A percentile compares a stretch with the other conserved stretches of the same genome.
phyloP scores from a whole-genome alignment of 176 grass and related monocot species.

The Otatea glauca region DNA sequence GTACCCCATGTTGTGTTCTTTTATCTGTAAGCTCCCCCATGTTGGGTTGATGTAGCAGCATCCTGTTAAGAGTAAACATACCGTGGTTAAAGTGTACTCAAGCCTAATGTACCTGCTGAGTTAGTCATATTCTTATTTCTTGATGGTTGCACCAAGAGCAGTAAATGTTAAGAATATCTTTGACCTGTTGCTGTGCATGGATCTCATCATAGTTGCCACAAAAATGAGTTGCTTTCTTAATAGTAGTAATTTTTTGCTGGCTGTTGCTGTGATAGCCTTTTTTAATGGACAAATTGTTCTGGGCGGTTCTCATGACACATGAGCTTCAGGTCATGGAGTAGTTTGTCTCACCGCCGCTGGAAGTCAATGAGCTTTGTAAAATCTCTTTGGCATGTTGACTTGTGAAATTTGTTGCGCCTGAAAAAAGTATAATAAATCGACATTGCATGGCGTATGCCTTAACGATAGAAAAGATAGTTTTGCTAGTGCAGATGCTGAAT shows the following conservation, averaged over 20 bases:
- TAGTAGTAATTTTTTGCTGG: not conserved
- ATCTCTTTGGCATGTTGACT: not conserved
- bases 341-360: not conserved
- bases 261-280: not conserved
- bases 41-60: slow-evolving; percentile 40
- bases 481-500: not conserved
- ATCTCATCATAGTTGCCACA: not conserved
- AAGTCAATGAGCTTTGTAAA: not conserved
- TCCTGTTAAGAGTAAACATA: slow-evolving; percentile 25
- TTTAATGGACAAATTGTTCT: slow-evolving; percentile 17
- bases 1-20: slow-evolving; percentile 11
- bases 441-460: not conserved
- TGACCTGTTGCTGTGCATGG: not conserved
- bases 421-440: not conserved
- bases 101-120: not conserved
- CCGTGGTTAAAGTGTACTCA: not conserved
- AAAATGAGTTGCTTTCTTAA: not conserved
- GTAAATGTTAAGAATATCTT: slow-evolving; percentile 11
- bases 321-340: not conserved
- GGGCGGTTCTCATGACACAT: not conserved
- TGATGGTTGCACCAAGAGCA: not conserved
- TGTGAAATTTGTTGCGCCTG: not conserved
- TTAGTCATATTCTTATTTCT: not conserved
- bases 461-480: not conserved
- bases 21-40: not conserved